Base-by-base conservation (phyloP, 768 basidiomycete genomes). In the Lactifluus volemus region DNA sequence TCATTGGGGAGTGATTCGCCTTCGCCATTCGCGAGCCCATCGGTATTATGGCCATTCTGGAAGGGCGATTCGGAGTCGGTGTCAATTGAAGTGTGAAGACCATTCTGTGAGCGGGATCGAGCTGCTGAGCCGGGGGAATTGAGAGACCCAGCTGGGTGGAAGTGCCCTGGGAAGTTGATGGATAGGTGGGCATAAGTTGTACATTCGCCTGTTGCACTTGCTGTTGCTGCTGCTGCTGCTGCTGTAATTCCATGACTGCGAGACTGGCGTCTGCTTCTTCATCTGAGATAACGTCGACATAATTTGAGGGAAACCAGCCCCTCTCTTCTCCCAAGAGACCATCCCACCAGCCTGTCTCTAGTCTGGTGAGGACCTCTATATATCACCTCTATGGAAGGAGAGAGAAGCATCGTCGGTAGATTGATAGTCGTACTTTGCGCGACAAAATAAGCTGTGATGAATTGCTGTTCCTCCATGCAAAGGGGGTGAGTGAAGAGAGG, bases 341-440 rank as follows among this genome's bases (percentile, higher is more conserved):
- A 72, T 99, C 96, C 97, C 95, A 98, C 96, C 96, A 99, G 15
- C 96, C 96, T 5, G 90, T 90, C 41, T 91, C 89, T 57, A 98
- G 84, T 67, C 86, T 87, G 11, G 88, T 90, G 55, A 96, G 79
- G 61, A 98, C 92, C 72, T 98, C 92, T 65, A 99, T 97, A 98
- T 81, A 70, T 98, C 94, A 65, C 86, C 88, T 67, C 82, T 84
- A 63, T 72, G 78, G 72, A 99, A 98, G 15, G 90, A 90, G 48
- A 99, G 82, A 0, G 96, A 89, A 2, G 93, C 92, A 48, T 83
- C 78, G 67, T 98, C 94, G 68, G 87, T 78, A n/a, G 90, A 86
- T 66, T 85, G 80, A 72, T 94, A 95, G 75, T 93, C 89, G 72
- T 96, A 99, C 56, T 92, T 78, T 4, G 96, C 96, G 53, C 88